phyloP scores from a whole-genome alignment of 2,329 filamentous ascomycete genomes.

The Fusarium aywerte region DNA sequence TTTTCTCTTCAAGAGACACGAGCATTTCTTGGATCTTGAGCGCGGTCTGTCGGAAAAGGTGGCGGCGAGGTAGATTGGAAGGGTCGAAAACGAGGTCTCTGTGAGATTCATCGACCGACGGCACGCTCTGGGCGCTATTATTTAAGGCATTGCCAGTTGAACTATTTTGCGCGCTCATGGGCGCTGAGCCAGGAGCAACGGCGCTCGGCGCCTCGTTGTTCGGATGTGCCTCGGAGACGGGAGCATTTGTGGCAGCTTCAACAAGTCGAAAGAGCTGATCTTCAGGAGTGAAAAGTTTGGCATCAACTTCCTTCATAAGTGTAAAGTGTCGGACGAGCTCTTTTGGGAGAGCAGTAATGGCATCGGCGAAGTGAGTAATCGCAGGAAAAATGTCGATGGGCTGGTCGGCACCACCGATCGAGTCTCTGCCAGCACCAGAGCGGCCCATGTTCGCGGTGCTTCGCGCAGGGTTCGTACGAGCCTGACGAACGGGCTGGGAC shows the following conservation, averaged over 20 bases:
- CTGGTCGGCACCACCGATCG: slow-evolving; percentile 62
- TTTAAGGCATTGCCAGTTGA: slow-evolving; percentile 54
- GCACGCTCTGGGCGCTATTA: slow-evolving; percentile 52
- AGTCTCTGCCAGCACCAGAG: slow-evolving; percentile 57
- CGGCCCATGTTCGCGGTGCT: slow-evolving; percentile 61
- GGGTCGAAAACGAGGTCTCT: slow-evolving; percentile 62
- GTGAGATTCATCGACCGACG: slow-evolving; percentile 58
- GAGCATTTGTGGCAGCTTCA: slow-evolving; percentile 67
- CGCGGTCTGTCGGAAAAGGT: slow-evolving; percentile 81
- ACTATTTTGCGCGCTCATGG: slow-evolving; percentile 63
- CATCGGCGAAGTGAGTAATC: slow-evolving; percentile 84
- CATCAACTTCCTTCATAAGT: slow-evolving; percentile 95
- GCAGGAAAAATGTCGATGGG: slow-evolving; percentile 75
- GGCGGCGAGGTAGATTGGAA: slow-evolving; percentile 72
- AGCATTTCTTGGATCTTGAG: slow-evolving; percentile 85
- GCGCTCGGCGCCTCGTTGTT: slow-evolving; percentile 58
- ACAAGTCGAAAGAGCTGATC: slow-evolving; percentile 83
- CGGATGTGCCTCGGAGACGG: slow-evolving; percentile 58
- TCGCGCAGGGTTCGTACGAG: slow-evolving; percentile 71
- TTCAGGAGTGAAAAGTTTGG: slow-evolving; percentile 91
- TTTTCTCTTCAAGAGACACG: slow-evolving; percentile 94
- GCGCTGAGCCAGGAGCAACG: slow-evolving; percentile 56
- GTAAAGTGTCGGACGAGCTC: slow-evolving; percentile 97
- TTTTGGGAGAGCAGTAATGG: slow-evolving; percentile 89
- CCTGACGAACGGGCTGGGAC: slow-evolving; percentile 72